Base-by-base conservation (phyloP, 1,284 basidiomycete genomes). In the Pholiota adiposa region DNA sequence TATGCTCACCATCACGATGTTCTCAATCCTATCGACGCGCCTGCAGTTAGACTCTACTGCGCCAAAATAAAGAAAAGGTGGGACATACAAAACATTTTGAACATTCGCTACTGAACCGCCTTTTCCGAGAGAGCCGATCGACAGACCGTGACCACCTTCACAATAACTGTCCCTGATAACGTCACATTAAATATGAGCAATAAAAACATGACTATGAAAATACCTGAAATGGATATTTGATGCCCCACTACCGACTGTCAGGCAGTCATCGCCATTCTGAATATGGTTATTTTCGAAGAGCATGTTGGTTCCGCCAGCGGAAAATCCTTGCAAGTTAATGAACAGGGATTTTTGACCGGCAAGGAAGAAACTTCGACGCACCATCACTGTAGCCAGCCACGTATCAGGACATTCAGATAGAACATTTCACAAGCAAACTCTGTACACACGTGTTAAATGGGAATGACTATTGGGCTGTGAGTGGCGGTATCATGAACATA, bases 221-320 rank as follows among this genome's bases (percentile, higher is more conserved):
- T 23, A 63, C 81, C 79, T 76, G 73, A 86, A 86, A 55, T 76
- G 74, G 38, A 88, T 83, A 62, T 86, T 83, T 63, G 78, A 81
- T 1, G 84, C 81, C 6, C 84, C 84, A 65, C 72, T 83, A 1
- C 82, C 80, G 40, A 88, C 83, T 0, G 85, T 83, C 29, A 87
- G 64, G 51, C 85, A 88, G 67, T 88, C 86, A 61, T 88, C 86
- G 0, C 85, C 85, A 56, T 87, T 88, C 49, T 79, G 73, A 50
- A 88, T 74, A 59, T 79, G 68, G 60, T 87, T 88, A 63, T 82
- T 75, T 66, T 87, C 84, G 63, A 87, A 85, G 0, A 86, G 68
- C 58, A 87, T 66, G 64, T 87, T 79, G 0, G 76, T 80, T 4
- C 86, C 85, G 29, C 80, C 80, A 3, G 83, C 84, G 40, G 79